These are phyloP conservation scores for Boletus rubroflammeus DNA, from an alignment of 768 basidiomycete species.

Conservation along the genomic window DNA sequence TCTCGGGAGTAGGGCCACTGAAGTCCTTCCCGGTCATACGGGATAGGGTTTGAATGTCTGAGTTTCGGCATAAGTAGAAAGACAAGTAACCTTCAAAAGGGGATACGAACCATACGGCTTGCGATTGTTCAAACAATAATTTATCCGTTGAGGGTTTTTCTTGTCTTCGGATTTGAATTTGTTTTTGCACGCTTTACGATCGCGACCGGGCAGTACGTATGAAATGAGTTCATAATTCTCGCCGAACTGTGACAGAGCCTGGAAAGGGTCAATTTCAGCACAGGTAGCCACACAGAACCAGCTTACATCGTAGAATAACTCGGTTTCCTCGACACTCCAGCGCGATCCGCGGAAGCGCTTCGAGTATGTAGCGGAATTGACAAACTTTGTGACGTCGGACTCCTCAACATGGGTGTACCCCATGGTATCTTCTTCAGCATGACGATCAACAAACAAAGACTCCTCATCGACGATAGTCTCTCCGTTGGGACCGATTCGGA, in stretches of 20 bases:
- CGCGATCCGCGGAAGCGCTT: conserved; percentile 78
- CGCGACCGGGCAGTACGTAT: conserved; percentile 76
- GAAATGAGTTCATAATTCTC: conserved; percentile 94
- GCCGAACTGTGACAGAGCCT: conserved; percentile 89
- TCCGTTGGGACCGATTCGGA: conserved; percentile 83
- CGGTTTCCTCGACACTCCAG: conserved; percentile 90
- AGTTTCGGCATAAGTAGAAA: not conserved
- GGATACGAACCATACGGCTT: conserved; percentile 65
- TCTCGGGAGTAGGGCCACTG: conserved; percentile 74
- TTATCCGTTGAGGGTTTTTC: conserved; percentile 72
- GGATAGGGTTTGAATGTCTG: conserved; percentile 70
- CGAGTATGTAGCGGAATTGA: conserved; percentile 79
- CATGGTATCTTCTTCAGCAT: conserved; percentile 61
- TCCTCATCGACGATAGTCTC: conserved; percentile 86
- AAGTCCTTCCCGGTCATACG: conserved; percentile 86
- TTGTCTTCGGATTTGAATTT: conserved; percentile 92
- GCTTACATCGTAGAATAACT: conserved; percentile 79
- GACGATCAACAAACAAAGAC: conserved; percentile 74
- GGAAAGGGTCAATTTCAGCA: conserved; percentile 9
- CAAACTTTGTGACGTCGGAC: conserved; percentile 79
- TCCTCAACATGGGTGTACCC: conserved; percentile 78
- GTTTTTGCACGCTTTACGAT: conserved; percentile 86
- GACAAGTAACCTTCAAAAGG: not conserved
- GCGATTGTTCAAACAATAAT: conserved; percentile 68
- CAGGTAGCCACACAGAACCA: not conserved